Evolutionary conservation across 179 eudicot genomes (phyloP).

Genomic region (Pouteria campechiana): DNA sequence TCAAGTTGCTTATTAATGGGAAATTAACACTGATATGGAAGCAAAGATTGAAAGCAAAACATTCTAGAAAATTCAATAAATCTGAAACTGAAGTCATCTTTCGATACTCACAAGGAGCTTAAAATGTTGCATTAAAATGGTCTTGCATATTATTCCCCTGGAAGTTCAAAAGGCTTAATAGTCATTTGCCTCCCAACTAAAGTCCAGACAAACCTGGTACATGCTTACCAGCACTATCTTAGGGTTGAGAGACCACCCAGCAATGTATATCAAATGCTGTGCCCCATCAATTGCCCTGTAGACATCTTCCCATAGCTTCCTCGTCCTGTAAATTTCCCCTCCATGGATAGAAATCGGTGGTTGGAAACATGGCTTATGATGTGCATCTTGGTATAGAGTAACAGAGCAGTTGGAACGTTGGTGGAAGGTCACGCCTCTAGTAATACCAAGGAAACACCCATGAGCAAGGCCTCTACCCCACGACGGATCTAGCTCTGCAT

Average conservation of each 20-base stretch:
- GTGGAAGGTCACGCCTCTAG: conserved; percentile 64
- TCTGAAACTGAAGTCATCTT: too few relatives aligned
- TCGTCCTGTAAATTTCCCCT: conserved; percentile 21
- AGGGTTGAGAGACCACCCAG: conserved; percentile 96
- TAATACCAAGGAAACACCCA: conserved; percentile 50
- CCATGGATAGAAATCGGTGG: conserved; percentile 26
- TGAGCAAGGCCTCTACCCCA: conserved; percentile 45
- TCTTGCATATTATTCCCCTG: too few relatives aligned
- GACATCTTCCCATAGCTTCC: conserved; percentile 82
- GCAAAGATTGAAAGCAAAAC: too few relatives aligned
- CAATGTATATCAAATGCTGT: conserved; percentile 77
- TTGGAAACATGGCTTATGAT: conserved; percentile 46
- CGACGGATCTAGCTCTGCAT: conserved; percentile 58
- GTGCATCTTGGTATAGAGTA: conserved; percentile 78
- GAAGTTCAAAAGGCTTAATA: too few relatives aligned
- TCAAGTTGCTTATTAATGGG: too few relatives aligned
- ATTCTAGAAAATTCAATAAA: too few relatives aligned
- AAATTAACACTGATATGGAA: too few relatives aligned
- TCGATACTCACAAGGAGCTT: too few relatives aligned
- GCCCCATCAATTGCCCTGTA: conserved; percentile 82
- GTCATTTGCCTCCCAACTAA: too few relatives aligned
- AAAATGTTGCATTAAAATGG: too few relatives aligned
- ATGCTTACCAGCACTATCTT: conserved; percentile 66
- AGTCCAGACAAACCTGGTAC: too few relatives aligned
- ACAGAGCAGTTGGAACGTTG: conserved; percentile 59